These are phyloP conservation scores for Plantago ovata DNA, from an alignment of 257 asterid species.

Conservation along the genomic window DNA sequence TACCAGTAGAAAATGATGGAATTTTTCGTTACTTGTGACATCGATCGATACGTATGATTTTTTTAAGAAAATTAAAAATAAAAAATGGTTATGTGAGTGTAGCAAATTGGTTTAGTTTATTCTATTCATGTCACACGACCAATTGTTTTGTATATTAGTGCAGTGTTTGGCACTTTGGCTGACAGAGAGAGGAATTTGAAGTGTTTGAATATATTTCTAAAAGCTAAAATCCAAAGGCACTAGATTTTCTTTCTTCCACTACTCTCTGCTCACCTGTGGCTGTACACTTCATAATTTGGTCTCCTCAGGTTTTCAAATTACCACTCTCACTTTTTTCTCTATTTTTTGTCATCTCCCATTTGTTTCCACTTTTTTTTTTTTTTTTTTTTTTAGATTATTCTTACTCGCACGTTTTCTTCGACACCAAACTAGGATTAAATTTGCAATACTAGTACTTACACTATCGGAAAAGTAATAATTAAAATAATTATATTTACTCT, in stretches of 20 bases:
- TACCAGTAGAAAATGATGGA: background rate
- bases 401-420: too few relatives aligned
- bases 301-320: background rate
- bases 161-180: conserved; percentile 19
- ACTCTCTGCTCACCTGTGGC: conserved; percentile 3
- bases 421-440: too few relatives aligned
- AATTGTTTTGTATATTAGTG: conserved; percentile 1
- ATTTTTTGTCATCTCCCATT: conserved; percentile 20
- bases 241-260: conserved; percentile 20
- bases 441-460: too few relatives aligned
- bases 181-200: conserved; percentile 36
- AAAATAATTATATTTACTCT: too few relatives aligned
- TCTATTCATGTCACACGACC: conserved; percentile 11
- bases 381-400: background rate
- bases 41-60: background rate
- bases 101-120: too few relatives aligned
- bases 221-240: conserved; percentile 37
- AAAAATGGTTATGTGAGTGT: background rate
- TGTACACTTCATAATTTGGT: conserved; percentile 15
- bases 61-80: too few relatives aligned
- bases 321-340: conserved; percentile 10
- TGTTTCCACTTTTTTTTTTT: conserved; percentile 8
- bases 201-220: conserved; percentile 38
- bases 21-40: conserved; percentile 15
- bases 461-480: too few relatives aligned